Percentiles rank a stretch among this genome's conserved stretches.
Evolutionary conservation across 495 filamentous ascomycete genomes (phyloP).

Genomic region (Tuber aestivum): DNA sequence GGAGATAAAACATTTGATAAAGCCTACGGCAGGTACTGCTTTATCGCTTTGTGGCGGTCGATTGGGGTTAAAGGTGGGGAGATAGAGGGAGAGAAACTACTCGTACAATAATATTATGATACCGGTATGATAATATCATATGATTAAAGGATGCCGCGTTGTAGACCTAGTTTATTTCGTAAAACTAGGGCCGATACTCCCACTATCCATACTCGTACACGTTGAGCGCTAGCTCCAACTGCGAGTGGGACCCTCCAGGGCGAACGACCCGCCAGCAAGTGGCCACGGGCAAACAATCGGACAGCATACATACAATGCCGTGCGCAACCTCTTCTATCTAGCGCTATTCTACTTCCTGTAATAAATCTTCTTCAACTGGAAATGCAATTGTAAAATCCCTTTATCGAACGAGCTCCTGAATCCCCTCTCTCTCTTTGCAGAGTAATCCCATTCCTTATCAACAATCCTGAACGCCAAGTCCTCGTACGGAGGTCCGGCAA

Average conservation of each 20-base stretch:
- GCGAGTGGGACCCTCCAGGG: background rate
- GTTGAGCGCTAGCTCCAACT: background rate
- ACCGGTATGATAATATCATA: too few relatives aligned
- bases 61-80: too few relatives aligned
- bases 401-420: conserved; percentile 98
- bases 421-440: conserved; percentile 86
- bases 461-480: conserved; percentile 97
- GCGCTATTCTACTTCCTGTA: conserved; percentile 38
- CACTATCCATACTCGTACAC: background rate
- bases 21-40: background rate
- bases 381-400: conserved; percentile 95
- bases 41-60: too few relatives aligned
- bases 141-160: background rate
- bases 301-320: background rate
- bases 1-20: background rate
- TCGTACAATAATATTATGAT: too few relatives aligned
- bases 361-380: conserved; percentile 83
- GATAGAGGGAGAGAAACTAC: too few relatives aligned
- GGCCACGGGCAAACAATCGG: background rate
- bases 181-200: background rate
- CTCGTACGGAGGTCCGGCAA: conserved; percentile 92
- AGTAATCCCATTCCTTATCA: conserved; percentile 98
- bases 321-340: background rate
- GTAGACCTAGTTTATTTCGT: background rate
- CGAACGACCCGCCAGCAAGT: background rate